Percentiles rank a stretch among this genome's conserved stretches.
phyloP scores from a whole-genome alignment of 768 basidiomycete genomes.

The Gloeostereum incarnatum region DNA sequence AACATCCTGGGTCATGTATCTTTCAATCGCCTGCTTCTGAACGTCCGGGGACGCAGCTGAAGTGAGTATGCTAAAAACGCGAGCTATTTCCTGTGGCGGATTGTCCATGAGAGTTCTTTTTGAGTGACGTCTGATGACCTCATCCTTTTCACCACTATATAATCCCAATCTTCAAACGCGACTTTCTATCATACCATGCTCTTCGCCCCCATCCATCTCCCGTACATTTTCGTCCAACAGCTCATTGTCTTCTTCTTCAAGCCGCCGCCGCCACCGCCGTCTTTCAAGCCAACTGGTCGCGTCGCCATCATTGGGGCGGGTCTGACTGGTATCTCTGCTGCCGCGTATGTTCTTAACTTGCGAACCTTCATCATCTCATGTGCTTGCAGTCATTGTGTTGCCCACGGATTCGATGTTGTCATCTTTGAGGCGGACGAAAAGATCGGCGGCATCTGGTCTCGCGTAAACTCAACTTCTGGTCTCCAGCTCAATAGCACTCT shows the following conservation, averaged over 20 bases:
- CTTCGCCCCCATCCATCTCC: slow-evolving; percentile 9
- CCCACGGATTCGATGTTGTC: slow-evolving; percentile 44
- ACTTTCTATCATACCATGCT: not conserved
- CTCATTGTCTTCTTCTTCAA: slow-evolving; percentile 31
- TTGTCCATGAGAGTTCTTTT: slow-evolving; percentile 35
- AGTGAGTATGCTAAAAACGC: slow-evolving; percentile 34
- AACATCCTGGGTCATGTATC: slow-evolving; percentile 46
- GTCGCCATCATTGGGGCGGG: slow-evolving; percentile 43
- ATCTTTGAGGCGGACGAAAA: slow-evolving; percentile 30
- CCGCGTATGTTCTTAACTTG: slow-evolving; percentile 21
- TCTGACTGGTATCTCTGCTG: slow-evolving; percentile 42
- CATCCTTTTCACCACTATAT: not conserved
- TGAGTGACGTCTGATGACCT: not conserved
- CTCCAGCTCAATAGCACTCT: slow-evolving; percentile 41
- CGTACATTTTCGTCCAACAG: slow-evolving; percentile 25
- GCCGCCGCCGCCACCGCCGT: slow-evolving; percentile 20
- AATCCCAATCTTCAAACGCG: not conserved
- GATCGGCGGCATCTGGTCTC: slow-evolving; percentile 42
- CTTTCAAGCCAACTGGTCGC: slow-evolving; percentile 25
- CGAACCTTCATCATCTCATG: not conserved
- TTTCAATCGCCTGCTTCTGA: slow-evolving; percentile 35
- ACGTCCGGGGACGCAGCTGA: slow-evolving; percentile 38
- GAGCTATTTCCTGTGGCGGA: slow-evolving; percentile 38
- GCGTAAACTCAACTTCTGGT: slow-evolving; percentile 40
- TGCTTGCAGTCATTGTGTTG: slow-evolving; percentile 26